phyloP scores from a whole-genome alignment of 495 filamentous ascomycete species.

The Penicillium malachiteum region DNA sequence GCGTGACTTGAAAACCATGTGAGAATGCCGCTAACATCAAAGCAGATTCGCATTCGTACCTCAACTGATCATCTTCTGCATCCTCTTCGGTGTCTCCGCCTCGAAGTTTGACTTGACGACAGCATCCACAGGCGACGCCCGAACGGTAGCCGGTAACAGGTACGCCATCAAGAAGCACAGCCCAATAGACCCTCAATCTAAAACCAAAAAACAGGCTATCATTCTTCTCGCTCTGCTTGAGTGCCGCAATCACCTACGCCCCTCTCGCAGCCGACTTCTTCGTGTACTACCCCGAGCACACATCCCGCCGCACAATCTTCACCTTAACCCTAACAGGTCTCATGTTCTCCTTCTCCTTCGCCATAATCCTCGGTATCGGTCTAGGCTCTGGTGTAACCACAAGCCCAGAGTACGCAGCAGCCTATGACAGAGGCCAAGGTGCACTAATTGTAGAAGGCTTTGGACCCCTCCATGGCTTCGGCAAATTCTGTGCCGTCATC shows the following conservation, averaged over 20 bases:
- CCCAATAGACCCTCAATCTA: not conserved
- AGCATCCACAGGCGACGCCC: constrained; percentile 45
- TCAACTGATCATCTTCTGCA: constrained; percentile 62
- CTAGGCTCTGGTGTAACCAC: constrained; percentile 60
- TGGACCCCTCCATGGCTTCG: constrained; percentile 61
- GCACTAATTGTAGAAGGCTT: constrained; percentile 67
- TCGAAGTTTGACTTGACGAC: constrained; percentile 59
- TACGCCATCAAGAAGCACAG: constrained; percentile 11
- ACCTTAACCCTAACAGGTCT: constrained; percentile 48
- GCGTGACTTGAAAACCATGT: too few species aligned
- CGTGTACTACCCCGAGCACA: constrained; percentile 61
- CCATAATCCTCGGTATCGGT: constrained; percentile 66
- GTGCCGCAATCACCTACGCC: constrained; percentile 61
- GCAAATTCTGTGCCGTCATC: constrained; percentile 72
- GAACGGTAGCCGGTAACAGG: constrained; percentile 58
- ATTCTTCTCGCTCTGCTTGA: constrained; percentile 67
- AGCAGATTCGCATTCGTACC: constrained; percentile 66
- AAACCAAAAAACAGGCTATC: constrained; percentile 43
- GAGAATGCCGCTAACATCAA: not conserved
- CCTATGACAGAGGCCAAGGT: constrained; percentile 49
- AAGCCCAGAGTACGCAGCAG: constrained; percentile 53
- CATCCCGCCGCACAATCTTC: constrained; percentile 38
- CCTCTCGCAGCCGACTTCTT: constrained; percentile 64
- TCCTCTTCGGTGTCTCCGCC: constrained; percentile 66
- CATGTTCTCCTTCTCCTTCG: constrained; percentile 55